Evolutionary conservation across 306 rosid species (phyloP).

Genomic region (Senna siamea): DNA sequence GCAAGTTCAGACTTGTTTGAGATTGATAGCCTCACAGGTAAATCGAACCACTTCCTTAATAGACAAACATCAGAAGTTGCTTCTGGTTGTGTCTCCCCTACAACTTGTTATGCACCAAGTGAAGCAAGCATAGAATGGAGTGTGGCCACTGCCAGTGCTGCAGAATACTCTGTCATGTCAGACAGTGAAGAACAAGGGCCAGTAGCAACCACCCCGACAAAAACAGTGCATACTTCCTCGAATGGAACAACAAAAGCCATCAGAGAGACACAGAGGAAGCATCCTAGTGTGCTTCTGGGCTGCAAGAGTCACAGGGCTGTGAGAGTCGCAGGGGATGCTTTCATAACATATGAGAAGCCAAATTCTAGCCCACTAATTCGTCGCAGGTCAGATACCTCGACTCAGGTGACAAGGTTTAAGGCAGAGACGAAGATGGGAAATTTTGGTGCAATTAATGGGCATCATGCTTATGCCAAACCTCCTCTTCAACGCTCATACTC

Average conservation of each 20-base stretch:
- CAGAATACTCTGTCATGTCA: slow-evolving; percentile 63
- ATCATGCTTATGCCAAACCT: slow-evolving; percentile 47
- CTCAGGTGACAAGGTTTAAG: slow-evolving; percentile 57
- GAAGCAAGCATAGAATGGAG: slow-evolving; percentile 98
- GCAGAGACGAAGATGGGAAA: slow-evolving; percentile 54
- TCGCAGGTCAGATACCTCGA: slow-evolving; percentile 42
- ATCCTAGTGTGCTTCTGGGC: slow-evolving; percentile 54
- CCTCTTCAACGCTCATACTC: slow-evolving; percentile 52
- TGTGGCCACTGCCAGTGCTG: slow-evolving; percentile 86
- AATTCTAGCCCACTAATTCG: slow-evolving; percentile 35
- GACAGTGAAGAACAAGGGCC: slow-evolving; percentile 66
- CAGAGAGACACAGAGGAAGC: slow-evolving; percentile 47
- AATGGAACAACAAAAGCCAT: slow-evolving; percentile 41
- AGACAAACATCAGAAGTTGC: slow-evolving; percentile 56
- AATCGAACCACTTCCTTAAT: slow-evolving; percentile 51
- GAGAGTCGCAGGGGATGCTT: slow-evolving; percentile 68
- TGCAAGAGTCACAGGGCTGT: slow-evolving; percentile 84
- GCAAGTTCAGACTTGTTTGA: slow-evolving; percentile 94
- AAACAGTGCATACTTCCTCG: not conserved
- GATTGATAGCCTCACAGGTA: slow-evolving; percentile 70
- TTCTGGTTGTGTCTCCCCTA: slow-evolving; percentile 63
- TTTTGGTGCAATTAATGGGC: slow-evolving; percentile 53
- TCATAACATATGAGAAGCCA: slow-evolving; percentile 51
- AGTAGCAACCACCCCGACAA: slow-evolving; percentile 41
- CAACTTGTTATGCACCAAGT: slow-evolving; percentile 80